Evolutionary conservation across 805 yeast species (phyloP), one percentile per base, ranked within the genome.

Genomic region (Saccharomycopsis sp.): DNA sequence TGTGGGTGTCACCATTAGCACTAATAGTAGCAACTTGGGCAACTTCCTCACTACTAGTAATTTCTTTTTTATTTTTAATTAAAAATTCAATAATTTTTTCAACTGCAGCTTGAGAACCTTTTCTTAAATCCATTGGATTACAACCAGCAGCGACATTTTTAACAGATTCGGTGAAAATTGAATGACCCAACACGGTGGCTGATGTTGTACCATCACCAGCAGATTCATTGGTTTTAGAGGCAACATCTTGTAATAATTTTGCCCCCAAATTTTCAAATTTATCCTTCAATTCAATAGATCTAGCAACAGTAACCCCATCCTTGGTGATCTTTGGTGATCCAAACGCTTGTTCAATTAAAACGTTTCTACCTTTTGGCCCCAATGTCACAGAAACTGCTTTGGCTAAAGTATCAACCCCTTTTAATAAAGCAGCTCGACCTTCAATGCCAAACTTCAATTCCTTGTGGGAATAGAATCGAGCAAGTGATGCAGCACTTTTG

Each of bases 131-230:
- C 93, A 88, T 89, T 58, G 98, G 97, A 73, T 90, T 93, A 69
- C 96, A 89, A 51, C 98, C 98, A 46, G 97, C 96, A 51, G 97
- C 97, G 37, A 93, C 98, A 60, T 87, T 87, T 75, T 87, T 88
- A 51, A 90, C 95, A 24, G 94, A 78, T 68, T 93, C 97, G 50
- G 95, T 81, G 72, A 90, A 86, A 56, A 90, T 90, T 47, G 96
- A 83, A 66, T 95, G 85, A 56, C 97, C 97, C 56, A 90, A 74
- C 44, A 90, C 95, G 40, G 97, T 93, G 56, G 97, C 97, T 37
- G 95, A 83, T 31, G 98, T 90, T 53, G 98, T 90, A 67, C 98
- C 98, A 60, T 90, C 98, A 69, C 98, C 98, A 51, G 97, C 97
- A 57, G 84, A 76, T 67, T 90, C 96, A 66, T 93, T 93, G 59